These are phyloP conservation scores for Naganishia vishniacii DNA, from an alignment of 768 basidiomycete species.

Conservation along the genomic window DNA sequence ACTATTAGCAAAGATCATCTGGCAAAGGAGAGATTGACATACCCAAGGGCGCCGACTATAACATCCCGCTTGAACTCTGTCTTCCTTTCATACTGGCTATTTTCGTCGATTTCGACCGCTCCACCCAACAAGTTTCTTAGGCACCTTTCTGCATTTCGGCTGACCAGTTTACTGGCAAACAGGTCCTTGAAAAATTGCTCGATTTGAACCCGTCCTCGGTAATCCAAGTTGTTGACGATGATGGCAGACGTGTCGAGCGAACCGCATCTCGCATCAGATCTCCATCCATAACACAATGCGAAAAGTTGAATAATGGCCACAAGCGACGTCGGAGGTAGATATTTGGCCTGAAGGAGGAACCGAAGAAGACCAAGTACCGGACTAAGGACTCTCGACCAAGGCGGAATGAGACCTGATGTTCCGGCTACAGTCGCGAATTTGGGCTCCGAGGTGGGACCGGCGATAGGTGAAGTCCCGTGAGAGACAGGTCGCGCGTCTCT, in stretches of 20 bases:
- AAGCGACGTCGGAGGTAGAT: constrained; percentile 21
- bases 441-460: background rate
- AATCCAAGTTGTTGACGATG: constrained; percentile 15
- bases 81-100: constrained; percentile 2
- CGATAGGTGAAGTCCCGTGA: constrained; percentile 3
- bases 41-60: background rate
- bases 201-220: constrained; percentile 9
- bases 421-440: background rate
- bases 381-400: constrained; percentile 12
- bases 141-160: constrained; percentile 22
- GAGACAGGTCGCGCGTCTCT: background rate
- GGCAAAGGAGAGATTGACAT: background rate
- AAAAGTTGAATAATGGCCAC: constrained; percentile 20
- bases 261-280: constrained; percentile 7
- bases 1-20: background rate
- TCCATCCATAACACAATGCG: constrained; percentile 17
- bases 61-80: constrained; percentile 5
- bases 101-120: constrained; percentile 10
- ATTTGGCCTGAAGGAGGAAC: constrained; percentile 17
- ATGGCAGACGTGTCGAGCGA: background rate
- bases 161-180: constrained; percentile 19
- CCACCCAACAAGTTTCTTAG: constrained; percentile 17
- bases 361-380: constrained; percentile 17
- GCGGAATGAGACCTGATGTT: constrained; percentile 1
- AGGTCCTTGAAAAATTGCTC: constrained; percentile 20